phyloP scores from a whole-genome alignment of 441 rosid species.

The Populus hybrid region DNA sequence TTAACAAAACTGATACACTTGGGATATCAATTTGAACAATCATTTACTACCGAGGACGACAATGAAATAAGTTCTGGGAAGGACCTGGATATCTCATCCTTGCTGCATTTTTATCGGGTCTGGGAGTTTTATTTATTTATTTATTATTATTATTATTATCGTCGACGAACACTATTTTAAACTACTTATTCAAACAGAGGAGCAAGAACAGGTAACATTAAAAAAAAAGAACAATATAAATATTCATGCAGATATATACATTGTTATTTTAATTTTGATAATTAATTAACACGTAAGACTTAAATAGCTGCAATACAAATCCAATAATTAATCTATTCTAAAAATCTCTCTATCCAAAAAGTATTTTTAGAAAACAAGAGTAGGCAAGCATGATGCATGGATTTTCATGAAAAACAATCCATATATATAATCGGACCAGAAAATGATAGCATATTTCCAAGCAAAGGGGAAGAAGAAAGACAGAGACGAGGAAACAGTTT shows the following conservation, averaged over 20 bases:
- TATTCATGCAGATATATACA: not conserved
- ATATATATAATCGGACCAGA: not conserved
- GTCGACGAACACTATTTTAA: not conserved
- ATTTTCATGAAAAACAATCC: not conserved
- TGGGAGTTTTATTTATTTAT: not conserved
- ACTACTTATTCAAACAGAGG: not conserved
- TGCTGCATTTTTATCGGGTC: not conserved
- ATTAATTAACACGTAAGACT: not conserved
- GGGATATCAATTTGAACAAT: not conserved
- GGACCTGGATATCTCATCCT: not conserved
- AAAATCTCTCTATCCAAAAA: not conserved
- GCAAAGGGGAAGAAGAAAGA: not conserved
- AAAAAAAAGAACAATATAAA: no score
- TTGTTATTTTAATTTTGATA: not conserved
- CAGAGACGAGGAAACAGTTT: not conserved
- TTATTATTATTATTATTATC: no score
- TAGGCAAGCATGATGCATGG: not conserved
- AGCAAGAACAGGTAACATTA: not conserved
- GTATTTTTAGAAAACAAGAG: not conserved
- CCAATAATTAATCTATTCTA: not conserved
- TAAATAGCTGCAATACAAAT: not conserved
- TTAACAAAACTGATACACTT: not conserved
- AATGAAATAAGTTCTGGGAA: not conserved
- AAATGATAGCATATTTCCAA: not conserved
- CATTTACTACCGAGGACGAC: not conserved